Conservation (phyloP, 2,329 filamentous ascomycete species). For the Aureobasidium sp. region DNA sequence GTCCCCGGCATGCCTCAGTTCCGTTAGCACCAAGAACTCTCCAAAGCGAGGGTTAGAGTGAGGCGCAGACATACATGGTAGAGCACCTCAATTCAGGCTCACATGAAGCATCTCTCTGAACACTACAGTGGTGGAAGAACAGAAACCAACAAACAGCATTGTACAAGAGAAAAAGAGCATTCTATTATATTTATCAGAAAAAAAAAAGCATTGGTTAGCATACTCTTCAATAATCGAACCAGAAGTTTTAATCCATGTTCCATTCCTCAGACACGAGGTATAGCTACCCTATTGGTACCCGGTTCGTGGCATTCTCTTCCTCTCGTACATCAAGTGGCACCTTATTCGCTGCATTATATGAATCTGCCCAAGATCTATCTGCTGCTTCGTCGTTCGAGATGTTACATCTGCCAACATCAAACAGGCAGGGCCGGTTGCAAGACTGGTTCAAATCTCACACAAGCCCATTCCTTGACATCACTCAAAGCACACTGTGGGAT, state of each 20-base stretch:
- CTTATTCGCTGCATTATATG: background rate
- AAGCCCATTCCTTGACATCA: too few relatives aligned
- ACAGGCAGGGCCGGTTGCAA: background rate
- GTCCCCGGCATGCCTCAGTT: conserved; percentile 15
- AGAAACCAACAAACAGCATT: background rate
- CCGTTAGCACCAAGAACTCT: background rate
- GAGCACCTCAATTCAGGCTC: background rate
- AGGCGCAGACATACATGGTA: background rate
- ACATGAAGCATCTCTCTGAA: background rate
- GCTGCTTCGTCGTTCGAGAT: background rate
- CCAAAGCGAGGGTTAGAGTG: background rate
- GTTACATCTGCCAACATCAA: background rate
- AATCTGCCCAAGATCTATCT: background rate
- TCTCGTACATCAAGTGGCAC: background rate
- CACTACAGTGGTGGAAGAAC: background rate
- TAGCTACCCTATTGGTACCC: background rate
- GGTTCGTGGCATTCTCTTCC: background rate
- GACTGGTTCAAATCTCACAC: too few relatives aligned
- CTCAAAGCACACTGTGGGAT: too few relatives aligned
- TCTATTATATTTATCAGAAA: background rate
- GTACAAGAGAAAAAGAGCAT: background rate
- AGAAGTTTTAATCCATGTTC: background rate
- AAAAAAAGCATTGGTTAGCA: conserved; percentile 1
- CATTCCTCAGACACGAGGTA: background rate
- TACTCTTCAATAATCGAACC: background rate